Evolutionary conservation across 371 early-diverging fungal genomes (phyloP).

Genomic region (Rhizopus delemar): DNA sequence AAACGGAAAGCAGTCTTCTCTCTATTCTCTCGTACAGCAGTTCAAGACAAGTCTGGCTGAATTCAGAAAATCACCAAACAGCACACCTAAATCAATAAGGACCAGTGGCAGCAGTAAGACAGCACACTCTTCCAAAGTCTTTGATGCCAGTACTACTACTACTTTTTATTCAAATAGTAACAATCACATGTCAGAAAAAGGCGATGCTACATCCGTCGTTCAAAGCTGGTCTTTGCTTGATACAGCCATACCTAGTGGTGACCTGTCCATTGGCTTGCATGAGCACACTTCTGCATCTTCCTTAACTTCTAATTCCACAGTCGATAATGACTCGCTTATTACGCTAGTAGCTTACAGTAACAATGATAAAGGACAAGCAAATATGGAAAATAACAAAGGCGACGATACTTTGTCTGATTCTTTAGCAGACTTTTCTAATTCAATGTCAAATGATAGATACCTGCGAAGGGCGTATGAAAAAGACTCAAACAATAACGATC

Average conservation of each 20-base stretch:
- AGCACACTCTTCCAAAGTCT: not conserved
- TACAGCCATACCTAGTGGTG: constrained; percentile 2
- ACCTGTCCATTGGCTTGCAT: not conserved
- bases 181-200: not conserved
- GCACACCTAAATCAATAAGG: not conserved
- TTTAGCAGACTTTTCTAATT: not conserved
- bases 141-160: not conserved
- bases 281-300: not conserved
- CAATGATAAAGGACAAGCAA: not conserved
- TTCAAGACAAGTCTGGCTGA: not conserved
- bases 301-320: not conserved
- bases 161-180: not conserved
- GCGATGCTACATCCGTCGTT: not conserved
- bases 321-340: not conserved
- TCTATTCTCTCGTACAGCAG: not conserved
- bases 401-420: not conserved
- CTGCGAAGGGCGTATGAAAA: not conserved
- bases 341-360: not conserved
- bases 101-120: not conserved
- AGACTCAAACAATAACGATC: not conserved
- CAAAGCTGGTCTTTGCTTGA: not conserved
- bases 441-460: not conserved
- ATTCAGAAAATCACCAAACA: not conserved
- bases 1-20: not conserved
- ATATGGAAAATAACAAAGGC: not conserved